phyloP scores from a whole-genome alignment of 2,329 filamentous ascomycete genomes.

The Fusarium miscanthi region DNA sequence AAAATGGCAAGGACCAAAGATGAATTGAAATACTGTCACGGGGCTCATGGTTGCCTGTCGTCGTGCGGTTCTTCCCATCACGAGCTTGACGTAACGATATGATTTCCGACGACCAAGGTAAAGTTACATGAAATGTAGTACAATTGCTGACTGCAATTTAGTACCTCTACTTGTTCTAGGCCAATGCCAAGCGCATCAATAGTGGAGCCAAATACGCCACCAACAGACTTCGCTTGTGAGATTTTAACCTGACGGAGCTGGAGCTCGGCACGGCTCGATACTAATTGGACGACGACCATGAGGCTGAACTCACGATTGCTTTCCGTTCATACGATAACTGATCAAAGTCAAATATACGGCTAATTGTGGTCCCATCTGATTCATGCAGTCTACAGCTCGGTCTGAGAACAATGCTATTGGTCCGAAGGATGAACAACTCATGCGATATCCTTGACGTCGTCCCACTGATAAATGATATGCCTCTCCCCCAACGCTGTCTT shows the following conservation, averaged over 20 bases:
- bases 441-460: conserved; percentile 23
- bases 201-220: background rate
- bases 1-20: fast-evolving
- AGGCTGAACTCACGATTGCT: background rate
- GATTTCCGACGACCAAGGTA: fast-evolving
- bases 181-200: background rate
- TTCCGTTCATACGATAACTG: background rate
- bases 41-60: background rate
- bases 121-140: fast-evolving
- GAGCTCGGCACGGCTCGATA: background rate
- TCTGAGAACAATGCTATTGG: background rate
- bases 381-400: background rate
- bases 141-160: fast-evolving
- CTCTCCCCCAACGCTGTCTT: conserved; percentile 58
- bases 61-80: fast-evolving
- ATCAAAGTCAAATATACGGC: background rate
- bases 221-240: background rate
- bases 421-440: background rate
- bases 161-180: fast-evolving
- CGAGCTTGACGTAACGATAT: background rate
- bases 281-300: background rate
- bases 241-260: background rate
- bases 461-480: conserved; percentile 49
- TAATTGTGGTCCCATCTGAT: background rate
- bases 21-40: background rate